A percentile compares a stretch with the other conserved stretches of the same genome.
Conservation (phyloP, 108 stramenopile species). For the Skeletonema menzelii region DNA sequence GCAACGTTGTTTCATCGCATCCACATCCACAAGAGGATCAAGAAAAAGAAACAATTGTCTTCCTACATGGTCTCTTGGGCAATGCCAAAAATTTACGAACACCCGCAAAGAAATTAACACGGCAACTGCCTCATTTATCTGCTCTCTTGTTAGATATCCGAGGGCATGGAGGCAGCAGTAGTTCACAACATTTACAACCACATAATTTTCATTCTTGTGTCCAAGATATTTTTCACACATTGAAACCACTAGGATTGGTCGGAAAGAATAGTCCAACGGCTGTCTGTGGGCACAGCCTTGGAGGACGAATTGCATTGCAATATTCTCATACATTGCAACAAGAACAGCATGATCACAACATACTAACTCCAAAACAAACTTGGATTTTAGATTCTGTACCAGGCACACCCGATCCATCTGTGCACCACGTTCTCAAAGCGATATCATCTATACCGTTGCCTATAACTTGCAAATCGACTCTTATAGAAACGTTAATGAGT, state of each 20-base stretch:
- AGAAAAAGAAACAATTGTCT: slow-evolving; percentile 50
- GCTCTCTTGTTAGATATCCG: slow-evolving; percentile 72
- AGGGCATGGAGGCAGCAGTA: slow-evolving; percentile 65
- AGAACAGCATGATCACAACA: slow-evolving; percentile 2
- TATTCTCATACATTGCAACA: slow-evolving; percentile 45
- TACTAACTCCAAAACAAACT: slow-evolving; percentile 42
- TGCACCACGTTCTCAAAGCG: slow-evolving; percentile 60
- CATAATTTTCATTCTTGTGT: slow-evolving; percentile 46
- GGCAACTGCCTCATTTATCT: slow-evolving; percentile 22
- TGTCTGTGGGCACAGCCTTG: slow-evolving; percentile 84
- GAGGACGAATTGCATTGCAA: slow-evolving; percentile 78
- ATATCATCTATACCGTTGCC: slow-evolving; percentile 47
- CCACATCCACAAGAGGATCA: neutral
- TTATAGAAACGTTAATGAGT: slow-evolving; percentile 13
- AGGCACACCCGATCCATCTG: slow-evolving; percentile 60
- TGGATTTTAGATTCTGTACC: slow-evolving; percentile 87
- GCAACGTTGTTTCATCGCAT: slow-evolving; percentile 10
- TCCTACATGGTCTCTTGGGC: slow-evolving; percentile 83
- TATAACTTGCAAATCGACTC: slow-evolving; percentile 16
- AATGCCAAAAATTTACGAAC: slow-evolving; percentile 75
- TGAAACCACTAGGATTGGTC: slow-evolving; percentile 24
- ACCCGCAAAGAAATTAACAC: slow-evolving; percentile 61
- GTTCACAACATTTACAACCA: slow-evolving; percentile 6
- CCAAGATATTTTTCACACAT: slow-evolving; percentile 57
- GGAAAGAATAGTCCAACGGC: slow-evolving; percentile 20